Base-by-base conservation (phyloP, 768 basidiomycete genomes). In the Pholiota microspora region DNA sequence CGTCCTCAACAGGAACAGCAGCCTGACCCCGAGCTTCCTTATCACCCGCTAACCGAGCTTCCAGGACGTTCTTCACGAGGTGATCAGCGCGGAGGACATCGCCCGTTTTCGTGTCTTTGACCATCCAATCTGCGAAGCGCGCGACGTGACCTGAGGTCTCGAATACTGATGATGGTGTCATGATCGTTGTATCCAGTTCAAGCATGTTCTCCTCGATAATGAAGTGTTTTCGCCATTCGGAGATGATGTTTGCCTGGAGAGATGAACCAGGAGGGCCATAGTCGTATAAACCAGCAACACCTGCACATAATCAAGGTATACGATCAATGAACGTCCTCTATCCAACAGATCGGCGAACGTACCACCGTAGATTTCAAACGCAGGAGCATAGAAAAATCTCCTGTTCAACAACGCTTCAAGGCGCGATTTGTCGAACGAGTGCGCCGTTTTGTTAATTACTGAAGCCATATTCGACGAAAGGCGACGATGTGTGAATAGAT, bases 341-440 rank as follows among this genome's bases (percentile, higher is more conserved):
- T 54, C 15, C 21, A 28, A 25, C 9, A 13, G 24, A 16, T 16
- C 29, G 25, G 29, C 34, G 18, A 18, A 77, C 85, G 62, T 59
- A 94, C 96, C 97, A 56, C 96, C 94, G 65, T 98, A 98, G 75
- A 99, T 98, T 73, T 98, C 97, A 64, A 98, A 99, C 4, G 97
- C 92, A 21, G 96, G 96, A 3, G 96, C 92, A 68, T 91, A 98
- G 78, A 98, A 99, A 78, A 99, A 99, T 46, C 97, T 79, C 53
- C 90, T 84, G 65, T 86, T 89, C 51, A 98, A 80, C 45, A 96
- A 72, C 21, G 86, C 86, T 64, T 98, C 97, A 28, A 98, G 80
- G 21, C 86, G 81, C 18, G 75, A 59, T 73, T 95, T 96, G 71
- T 95, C 92, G 67, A 99, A 99, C 2, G 85, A 67, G 66, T 94